A percentile compares a stretch with the other conserved stretches of the same genome.
Evolutionary conservation across 2,329 filamentous ascomycete species (phyloP).

Genomic region (Hymenoscyphus fructigenus): DNA sequence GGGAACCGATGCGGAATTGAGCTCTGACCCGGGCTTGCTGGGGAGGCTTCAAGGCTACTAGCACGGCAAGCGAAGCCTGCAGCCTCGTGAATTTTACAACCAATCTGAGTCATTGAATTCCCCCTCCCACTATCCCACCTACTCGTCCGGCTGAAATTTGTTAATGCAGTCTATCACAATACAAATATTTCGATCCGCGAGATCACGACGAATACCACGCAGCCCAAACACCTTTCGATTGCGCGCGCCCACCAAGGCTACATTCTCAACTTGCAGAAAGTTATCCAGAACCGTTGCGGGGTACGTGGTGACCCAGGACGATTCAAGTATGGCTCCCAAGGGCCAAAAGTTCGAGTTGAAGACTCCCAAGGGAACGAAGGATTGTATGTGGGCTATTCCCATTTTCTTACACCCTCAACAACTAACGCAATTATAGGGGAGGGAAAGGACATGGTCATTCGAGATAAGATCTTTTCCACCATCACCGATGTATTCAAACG

Average conservation of each 20-base stretch:
- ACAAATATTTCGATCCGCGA: slow-evolving; percentile 32
- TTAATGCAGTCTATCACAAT: slow-evolving; percentile 34
- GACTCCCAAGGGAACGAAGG: slow-evolving; percentile 87
- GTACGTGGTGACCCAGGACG: slow-evolving; percentile 20
- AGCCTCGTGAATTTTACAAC: background rate
- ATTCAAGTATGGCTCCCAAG: slow-evolving; percentile 40
- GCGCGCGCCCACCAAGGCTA: slow-evolving; percentile 15
- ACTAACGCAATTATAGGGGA: slow-evolving; percentile 49
- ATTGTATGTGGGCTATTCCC: slow-evolving; percentile 52
- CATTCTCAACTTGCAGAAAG: slow-evolving; percentile 20
- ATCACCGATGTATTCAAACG: slow-evolving; percentile 81
- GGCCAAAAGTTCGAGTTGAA: slow-evolving; percentile 67
- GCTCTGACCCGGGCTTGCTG: too few species aligned
- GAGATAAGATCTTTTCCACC: slow-evolving; percentile 75
- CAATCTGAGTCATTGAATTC: too few species aligned
- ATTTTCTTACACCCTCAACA: slow-evolving; percentile 11
- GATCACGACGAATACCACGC: slow-evolving; percentile 30
- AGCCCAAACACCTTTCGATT: slow-evolving; percentile 11
- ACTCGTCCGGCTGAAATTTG: too few species aligned
- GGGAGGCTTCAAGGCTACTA: too few species aligned
- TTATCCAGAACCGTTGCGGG: slow-evolving; percentile 25
- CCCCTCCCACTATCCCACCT: slow-evolving; percentile 15
- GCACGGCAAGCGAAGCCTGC: slow-evolving; percentile 19
- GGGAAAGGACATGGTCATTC: slow-evolving; percentile 74
- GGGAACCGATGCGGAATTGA: too few species aligned